These are phyloP conservation scores for Phytophthora macrochlamydospora DNA, from an alignment of 352 stramenopile species.

Conservation along the genomic window DNA sequence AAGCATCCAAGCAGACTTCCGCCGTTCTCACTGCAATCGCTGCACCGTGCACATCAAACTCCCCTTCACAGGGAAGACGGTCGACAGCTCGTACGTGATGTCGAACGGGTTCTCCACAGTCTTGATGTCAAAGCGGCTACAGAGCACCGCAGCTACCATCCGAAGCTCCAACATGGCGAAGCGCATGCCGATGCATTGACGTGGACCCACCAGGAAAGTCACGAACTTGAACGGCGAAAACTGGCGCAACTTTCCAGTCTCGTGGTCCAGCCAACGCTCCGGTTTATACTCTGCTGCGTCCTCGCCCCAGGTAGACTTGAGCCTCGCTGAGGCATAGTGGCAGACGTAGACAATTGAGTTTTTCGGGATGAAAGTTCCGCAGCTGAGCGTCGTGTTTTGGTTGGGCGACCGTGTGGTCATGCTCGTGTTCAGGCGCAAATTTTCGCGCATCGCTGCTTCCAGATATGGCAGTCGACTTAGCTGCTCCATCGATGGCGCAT, in stretches of 20 bases:
- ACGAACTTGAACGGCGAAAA: constrained; percentile 55
- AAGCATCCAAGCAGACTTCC: neutral
- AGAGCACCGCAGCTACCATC: constrained; percentile 44
- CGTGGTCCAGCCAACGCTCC: constrained; percentile 60
- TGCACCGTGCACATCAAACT: constrained; percentile 25
- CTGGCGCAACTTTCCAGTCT: constrained; percentile 33
- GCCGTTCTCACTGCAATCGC: neutral
- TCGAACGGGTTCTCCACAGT: constrained; percentile 40
- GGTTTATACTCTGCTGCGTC: constrained; percentile 60
- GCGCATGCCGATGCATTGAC: constrained; percentile 62
- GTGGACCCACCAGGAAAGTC: constrained; percentile 59
- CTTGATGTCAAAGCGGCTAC: constrained; percentile 49
- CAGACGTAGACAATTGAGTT: constrained; percentile 46
- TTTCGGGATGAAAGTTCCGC: constrained; percentile 60
- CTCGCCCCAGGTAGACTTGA: constrained; percentile 48
- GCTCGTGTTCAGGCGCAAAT: constrained; percentile 60
- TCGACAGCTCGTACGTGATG: constrained; percentile 41
- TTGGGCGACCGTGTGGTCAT: constrained; percentile 45
- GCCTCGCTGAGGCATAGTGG: constrained; percentile 50
- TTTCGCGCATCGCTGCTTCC: constrained; percentile 61
- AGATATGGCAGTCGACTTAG: constrained; percentile 60
- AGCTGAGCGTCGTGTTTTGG: constrained; percentile 54
- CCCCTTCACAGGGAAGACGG: constrained; percentile 33
- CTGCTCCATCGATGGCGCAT: constrained; percentile 49
- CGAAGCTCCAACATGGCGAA: constrained; percentile 65